Base-by-base conservation (phyloP, 2,329 filamentous ascomycete genomes). In the Claviceps quebecensis region DNA sequence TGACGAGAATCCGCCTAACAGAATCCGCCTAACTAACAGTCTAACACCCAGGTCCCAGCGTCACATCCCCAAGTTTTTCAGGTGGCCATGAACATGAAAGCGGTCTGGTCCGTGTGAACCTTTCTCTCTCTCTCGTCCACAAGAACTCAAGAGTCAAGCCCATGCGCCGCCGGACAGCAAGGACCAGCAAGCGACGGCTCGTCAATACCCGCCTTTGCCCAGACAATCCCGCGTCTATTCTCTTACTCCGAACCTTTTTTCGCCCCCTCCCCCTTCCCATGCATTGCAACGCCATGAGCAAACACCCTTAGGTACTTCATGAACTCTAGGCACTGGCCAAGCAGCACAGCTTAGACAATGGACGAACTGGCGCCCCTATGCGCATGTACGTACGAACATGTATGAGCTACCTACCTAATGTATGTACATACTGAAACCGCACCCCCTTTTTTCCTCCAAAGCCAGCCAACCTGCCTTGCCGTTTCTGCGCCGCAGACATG, bases 401-500 rank as follows among this genome's bases (percentile, higher is more conserved):
- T 29, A 29, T 29, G 26, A 29, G 26, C 26, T 29, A 29, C 22
- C 26, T 29, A 29, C 22, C 22, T 23, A 2, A 19, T 19, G 19
- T 19, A 19, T 19, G 19, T 26, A 26, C 23, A 26, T 44, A 23
- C 16, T 37, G 19, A 44, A 39, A 16, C 29, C 22, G 11, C 40
- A 11, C 40, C 16, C 17, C 40, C 3, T 9, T 5, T 13, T 41
- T 41, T 13, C 17, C 17, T 13, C 40, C 46, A 17, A 19, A 2
- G 8, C 26, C 26, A 9, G 26, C 26, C 26, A 29, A 29, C 26
- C 8, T 8, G 26, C 26, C 26, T 29, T 29, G 8, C 26, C 26
- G 26, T 9, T 29, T 29, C 26, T 29, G 45, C 43, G 47, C 45
- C 49, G 53, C 51, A 52, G 50, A 50, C 53, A 50, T 54, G 53